These are phyloP conservation scores for Pichia sp. DNA, from an alignment of 1,139 yeast genomes.

Conservation along the genomic window DNA sequence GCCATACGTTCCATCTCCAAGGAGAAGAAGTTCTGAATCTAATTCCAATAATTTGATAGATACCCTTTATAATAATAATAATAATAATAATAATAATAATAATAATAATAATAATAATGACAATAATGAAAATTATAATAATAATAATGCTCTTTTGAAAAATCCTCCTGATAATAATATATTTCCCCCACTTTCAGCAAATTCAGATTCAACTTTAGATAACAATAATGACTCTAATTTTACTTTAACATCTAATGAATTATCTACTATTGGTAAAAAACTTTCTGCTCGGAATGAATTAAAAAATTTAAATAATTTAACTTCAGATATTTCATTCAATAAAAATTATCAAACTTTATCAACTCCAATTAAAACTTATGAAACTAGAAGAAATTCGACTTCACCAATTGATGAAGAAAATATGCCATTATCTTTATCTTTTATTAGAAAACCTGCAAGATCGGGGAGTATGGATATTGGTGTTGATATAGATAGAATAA, in stretches of 20 bases:
- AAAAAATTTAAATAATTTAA: neutral
- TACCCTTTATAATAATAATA: too few relatives aligned
- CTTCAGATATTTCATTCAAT: too few relatives aligned
- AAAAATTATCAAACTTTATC: neutral
- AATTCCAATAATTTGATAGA: too few relatives aligned
- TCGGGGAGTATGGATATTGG: slow-evolving; percentile 18
- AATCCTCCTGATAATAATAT: neutral
- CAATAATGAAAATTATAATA: neutral
- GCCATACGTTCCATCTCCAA: slow-evolving; percentile 17
- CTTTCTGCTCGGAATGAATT: neutral
- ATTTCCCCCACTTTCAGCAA: neutral
- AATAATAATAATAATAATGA: too few relatives aligned
- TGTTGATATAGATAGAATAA: slow-evolving; percentile 20
- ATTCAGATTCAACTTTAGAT: neutral
- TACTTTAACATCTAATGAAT: neutral
- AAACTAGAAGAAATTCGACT: neutral
- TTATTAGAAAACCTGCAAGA: slow-evolving; percentile 27
- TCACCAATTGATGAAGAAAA: slow-evolving; percentile 16
- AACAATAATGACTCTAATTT: neutral
- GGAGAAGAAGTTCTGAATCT: slow-evolving; percentile 1
- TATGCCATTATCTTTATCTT: slow-evolving; percentile 27
- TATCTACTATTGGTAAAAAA: neutral
- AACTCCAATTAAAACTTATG: neutral
- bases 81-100: too few relatives aligned
- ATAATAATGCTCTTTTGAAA: neutral